Evolutionary conservation across 2,329 filamentous ascomycete species (phyloP), one percentile per base, ranked within the genome.

Genomic region (Chaetothyriales sp.): DNA sequence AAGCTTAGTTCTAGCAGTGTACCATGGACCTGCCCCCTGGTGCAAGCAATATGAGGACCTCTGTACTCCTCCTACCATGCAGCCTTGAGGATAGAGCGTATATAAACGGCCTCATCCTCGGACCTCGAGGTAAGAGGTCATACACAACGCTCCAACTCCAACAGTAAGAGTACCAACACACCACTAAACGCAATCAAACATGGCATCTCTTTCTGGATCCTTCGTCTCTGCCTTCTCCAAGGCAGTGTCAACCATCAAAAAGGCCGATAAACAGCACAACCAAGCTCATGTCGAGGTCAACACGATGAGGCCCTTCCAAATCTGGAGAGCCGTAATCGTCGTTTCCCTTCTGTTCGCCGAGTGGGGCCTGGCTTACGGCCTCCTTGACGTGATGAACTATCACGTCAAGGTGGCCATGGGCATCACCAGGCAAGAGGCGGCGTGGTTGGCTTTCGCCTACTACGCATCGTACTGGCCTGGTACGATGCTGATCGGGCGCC

Each of bases 161-260:
- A 6, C 22, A 25, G 22, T 25, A 25, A 25, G 22, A 25, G 22
- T 6, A 25, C 22, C 3, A 25, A 25, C 22, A 25, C 43, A 29
- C 20, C 19, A 22, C 28, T 6, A 29, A 25, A 45, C n/a, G n/a
- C 22, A 25, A 25, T 47, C 28, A 48, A 50, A 44, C 10, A 54
- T 57, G 53, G 18, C 46, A 19, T 50, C 25, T 46, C 49, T 95
- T 15, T 89, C 89, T 10, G 18, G 44, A 22, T 50, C 37, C 40
- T 49, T 95, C 15, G 89, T 89, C 10, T 74, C 92, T 67, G 86
- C 95, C 68, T 89, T 81, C 18, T 76, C 83, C 20, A 73, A 67
- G 3, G 66, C 77, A 46, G 70, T 76, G 40, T 65, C 67, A 54
- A 63, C 67, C 9, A 58, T 72, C 18, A 68, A 71, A 55, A 49